Evolutionary conservation across 176 grass and related monocot species (phyloP).

Genomic region (Bonia amplexicaulis): DNA sequence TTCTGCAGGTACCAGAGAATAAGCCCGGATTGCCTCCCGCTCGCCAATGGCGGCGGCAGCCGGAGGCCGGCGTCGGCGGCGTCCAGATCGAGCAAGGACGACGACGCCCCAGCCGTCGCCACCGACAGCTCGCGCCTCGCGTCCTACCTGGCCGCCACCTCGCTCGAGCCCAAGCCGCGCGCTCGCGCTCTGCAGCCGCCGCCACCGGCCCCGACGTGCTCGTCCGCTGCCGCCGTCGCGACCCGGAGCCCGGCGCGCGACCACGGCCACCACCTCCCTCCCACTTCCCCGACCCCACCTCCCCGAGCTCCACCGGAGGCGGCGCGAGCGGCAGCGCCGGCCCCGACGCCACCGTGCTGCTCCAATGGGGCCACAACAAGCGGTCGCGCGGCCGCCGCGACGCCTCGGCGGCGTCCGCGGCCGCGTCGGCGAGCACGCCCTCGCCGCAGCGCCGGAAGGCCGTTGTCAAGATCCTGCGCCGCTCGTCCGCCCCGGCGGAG

Average conservation of each 20-base stretch:
- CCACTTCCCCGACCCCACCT: not conserved
- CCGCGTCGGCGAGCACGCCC: not conserved
- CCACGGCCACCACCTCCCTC: not conserved
- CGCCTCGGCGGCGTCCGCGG: not conserved
- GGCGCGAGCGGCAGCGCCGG: not conserved
- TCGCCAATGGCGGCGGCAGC: conserved; percentile 31
- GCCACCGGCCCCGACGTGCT: not conserved
- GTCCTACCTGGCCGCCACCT: conserved; percentile 16
- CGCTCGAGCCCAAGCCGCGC: conserved; percentile 30
- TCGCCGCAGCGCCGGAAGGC: conserved; percentile 21
- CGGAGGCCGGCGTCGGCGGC: conserved; percentile 8
- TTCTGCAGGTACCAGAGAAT: conserved; percentile 58
- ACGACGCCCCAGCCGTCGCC: conserved; percentile 12
- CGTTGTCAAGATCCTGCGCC: conserved; percentile 40
- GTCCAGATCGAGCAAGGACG: conserved; percentile 43
- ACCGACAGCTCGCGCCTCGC: conserved; percentile 7
- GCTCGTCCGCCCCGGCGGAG: conserved; percentile 43
- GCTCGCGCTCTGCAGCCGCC: conserved; percentile 8
- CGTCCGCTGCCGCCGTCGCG: not conserved
- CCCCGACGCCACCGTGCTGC: conserved; percentile 21
- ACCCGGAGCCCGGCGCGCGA: conserved; percentile 17
- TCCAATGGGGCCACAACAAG: conserved; percentile 82
- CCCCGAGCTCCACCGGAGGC: not conserved
- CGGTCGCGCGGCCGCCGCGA: conserved; percentile 59
- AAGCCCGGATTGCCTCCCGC: conserved; percentile 43